Evolutionary conservation across 257 asterid genomes (phyloP).

Genomic region (Lavandula angustifolia): DNA sequence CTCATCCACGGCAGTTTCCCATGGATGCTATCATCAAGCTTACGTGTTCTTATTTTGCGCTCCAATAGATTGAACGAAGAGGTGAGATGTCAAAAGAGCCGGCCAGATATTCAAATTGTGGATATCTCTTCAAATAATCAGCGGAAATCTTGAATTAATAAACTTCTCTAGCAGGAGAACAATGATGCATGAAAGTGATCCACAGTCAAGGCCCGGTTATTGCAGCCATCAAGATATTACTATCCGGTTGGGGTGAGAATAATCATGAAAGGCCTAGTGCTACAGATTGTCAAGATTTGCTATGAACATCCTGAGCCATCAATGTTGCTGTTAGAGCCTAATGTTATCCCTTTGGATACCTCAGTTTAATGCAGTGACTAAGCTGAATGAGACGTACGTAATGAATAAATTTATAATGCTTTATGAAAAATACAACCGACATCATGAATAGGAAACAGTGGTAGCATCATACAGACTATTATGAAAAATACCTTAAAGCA

Average conservation of each 20-base stretch:
- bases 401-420: too few relatives aligned
- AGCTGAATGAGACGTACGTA: too few relatives aligned
- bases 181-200: background rate
- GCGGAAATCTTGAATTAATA: background rate
- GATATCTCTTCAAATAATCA: conserved; percentile 23
- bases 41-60: conserved; percentile 42
- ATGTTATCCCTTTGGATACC: too few relatives aligned
- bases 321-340: too few relatives aligned
- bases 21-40: conserved; percentile 34
- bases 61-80: conserved; percentile 47
- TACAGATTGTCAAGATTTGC: conserved; percentile 33
- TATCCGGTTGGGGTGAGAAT: too few relatives aligned
- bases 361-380: too few relatives aligned
- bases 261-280: conserved; percentile 37
- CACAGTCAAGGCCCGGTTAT: background rate
- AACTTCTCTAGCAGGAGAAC: conserved; percentile 15
- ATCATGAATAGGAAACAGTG: too few relatives aligned
- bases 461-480: too few relatives aligned
- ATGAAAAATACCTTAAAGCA: too few relatives aligned
- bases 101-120: conserved; percentile 29
- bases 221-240: too few relatives aligned
- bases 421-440: too few relatives aligned
- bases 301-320: too few relatives aligned
- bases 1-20: conserved; percentile 31
- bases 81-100: conserved; percentile 27